Conservation (phyloP, 129 eudicot genomes). For the Oenanthe sinensis region DNA sequence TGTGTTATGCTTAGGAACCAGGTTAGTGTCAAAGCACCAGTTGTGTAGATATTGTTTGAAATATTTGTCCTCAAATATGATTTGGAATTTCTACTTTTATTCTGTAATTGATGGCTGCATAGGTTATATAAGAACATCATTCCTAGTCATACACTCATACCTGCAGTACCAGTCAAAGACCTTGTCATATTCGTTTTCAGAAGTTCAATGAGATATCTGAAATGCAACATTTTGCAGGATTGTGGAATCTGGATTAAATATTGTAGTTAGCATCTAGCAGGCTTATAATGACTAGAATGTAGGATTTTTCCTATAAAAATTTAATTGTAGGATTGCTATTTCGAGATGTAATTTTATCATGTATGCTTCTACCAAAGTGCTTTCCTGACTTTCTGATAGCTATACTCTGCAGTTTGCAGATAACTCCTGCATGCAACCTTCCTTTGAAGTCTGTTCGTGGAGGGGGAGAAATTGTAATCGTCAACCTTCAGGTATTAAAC, state of each 20-base stretch:
- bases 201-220: neutral
- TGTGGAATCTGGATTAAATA: neutral
- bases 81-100: neutral
- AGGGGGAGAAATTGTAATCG: constrained; percentile 64
- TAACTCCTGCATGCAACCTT: constrained; percentile 78
- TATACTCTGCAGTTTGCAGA: constrained; percentile 62
- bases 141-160: neutral
- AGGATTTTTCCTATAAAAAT: neutral
- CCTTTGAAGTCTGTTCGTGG: constrained; percentile 53
- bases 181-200: neutral
- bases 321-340: neutral
- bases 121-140: neutral
- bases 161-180: neutral
- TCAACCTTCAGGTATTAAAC: constrained; percentile 65
- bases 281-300: neutral
- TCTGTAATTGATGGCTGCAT: neutral
- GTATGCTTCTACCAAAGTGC: neutral
- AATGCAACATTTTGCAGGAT: too few species aligned
- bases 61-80: neutral
- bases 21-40: constrained; percentile 21
- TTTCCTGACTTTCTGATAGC: constrained; percentile 3
- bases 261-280: neutral
- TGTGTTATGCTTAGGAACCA: constrained; percentile 60
- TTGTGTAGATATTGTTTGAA: neutral
- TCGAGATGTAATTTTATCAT: neutral